phyloP scores from a whole-genome alignment of 805 yeast species.

The Isabelozyma gotoi region DNA sequence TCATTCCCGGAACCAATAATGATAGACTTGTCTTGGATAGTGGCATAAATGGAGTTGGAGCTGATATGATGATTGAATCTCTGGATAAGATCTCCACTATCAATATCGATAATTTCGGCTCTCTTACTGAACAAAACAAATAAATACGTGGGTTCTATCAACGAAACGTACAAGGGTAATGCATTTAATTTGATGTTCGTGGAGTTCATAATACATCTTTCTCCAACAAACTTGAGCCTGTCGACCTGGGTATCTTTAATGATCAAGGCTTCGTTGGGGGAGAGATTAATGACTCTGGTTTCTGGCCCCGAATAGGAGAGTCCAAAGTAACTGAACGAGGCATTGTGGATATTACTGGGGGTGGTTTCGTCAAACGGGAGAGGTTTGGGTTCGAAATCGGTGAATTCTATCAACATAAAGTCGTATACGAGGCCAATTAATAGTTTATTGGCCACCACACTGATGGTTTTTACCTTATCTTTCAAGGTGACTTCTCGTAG shows the following conservation, averaged over 20 bases:
- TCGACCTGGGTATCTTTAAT: slow-evolving; percentile 35
- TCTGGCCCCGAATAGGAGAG: slow-evolving; percentile 28
- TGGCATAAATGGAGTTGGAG: slow-evolving; percentile 18
- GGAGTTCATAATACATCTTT: slow-evolving; percentile 4
- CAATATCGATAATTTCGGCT: slow-evolving; percentile 34
- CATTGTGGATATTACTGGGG: slow-evolving; percentile 17
- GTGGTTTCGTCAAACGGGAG: slow-evolving; percentile 18
- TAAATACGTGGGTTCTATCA: slow-evolving; percentile 33
- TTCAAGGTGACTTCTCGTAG: slow-evolving; percentile 24
- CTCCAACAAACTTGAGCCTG: slow-evolving; percentile 7
- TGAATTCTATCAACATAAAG: slow-evolving; percentile 24
- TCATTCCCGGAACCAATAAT: slow-evolving; percentile 28
- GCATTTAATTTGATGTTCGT: slow-evolving; percentile 22
- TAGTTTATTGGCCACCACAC: slow-evolving; percentile 11
- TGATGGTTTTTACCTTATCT: slow-evolving; percentile 28
- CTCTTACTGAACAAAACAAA: slow-evolving; percentile 29
- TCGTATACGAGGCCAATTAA: slow-evolving; percentile 24
- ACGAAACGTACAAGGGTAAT: slow-evolving; percentile 24
- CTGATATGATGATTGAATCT: slow-evolving; percentile 30
- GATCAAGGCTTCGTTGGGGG: slow-evolving; percentile 18
- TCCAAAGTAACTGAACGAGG: slow-evolving; percentile 41
- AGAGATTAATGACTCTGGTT: slow-evolving; percentile 17
- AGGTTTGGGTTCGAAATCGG: slow-evolving; percentile 11
- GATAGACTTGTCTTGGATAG: slow-evolving; percentile 10
- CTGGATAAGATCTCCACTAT: slow-evolving; percentile 36